Evolutionary conservation across 371 early-diverging fungal species (phyloP).

Genomic region (Haplosporangium sp.): DNA sequence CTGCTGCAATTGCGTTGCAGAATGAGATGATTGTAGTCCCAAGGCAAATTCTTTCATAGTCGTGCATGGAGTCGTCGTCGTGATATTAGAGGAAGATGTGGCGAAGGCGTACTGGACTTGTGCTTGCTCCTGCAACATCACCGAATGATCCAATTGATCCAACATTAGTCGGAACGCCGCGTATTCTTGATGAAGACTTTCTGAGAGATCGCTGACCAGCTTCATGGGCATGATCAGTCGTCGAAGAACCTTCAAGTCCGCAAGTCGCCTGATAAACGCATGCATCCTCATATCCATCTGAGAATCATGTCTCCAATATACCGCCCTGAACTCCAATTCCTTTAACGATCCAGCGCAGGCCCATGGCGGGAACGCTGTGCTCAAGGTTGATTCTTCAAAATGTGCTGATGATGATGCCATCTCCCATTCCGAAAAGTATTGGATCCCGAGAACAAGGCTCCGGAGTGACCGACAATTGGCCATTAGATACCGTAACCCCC

Average conservation of each 20-base stretch:
- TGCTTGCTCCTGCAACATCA: constrained; percentile 2
- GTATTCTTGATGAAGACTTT: constrained; percentile 20
- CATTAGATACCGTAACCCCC: constrained; percentile 24
- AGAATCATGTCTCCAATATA: constrained; percentile 15
- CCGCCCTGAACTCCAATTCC: constrained; percentile 17
- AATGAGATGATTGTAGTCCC: too few relatives aligned
- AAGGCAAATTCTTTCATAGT: neutral
- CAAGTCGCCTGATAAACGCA: constrained; percentile 23
- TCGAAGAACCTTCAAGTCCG: constrained; percentile 17
- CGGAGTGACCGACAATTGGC: constrained; percentile 16
- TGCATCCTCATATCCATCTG: constrained; percentile 22
- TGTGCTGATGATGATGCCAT: neutral
- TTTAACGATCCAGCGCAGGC: constrained; percentile 17
- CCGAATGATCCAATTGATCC: constrained; percentile 14
- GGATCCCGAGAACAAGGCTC: constrained; percentile 19
- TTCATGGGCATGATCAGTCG: constrained; percentile 17
- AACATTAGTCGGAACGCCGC: constrained; percentile 12
- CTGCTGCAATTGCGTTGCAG: neutral
- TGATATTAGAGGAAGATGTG: neutral
- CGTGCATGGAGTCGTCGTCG: neutral
- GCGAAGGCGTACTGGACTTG: neutral
- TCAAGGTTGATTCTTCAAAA: too few relatives aligned
- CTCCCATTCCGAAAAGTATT: constrained; percentile 21
- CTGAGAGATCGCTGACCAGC: constrained; percentile 28
- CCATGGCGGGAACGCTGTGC: constrained; percentile 18